Base-by-base conservation (phyloP, 176 grass and related monocot species). In the Aegilops speltoides region DNA sequence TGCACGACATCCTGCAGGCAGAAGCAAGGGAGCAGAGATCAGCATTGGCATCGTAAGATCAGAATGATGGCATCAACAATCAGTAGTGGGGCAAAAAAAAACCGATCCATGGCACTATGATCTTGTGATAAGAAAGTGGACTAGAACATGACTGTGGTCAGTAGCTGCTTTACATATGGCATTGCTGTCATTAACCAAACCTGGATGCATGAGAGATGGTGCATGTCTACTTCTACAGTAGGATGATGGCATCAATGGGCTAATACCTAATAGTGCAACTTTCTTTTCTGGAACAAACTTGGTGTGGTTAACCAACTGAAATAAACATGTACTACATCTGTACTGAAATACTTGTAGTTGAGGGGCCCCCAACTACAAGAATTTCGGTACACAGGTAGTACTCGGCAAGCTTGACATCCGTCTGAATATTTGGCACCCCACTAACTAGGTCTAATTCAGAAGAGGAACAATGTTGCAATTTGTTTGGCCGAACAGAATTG, bases 1-100 rank as follows among this genome's bases (percentile, higher is more conserved):
- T 71, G 68, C 68, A 71, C 10, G 68, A 40, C 68, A 40, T 71
- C 34, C 68, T 71, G 68, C 68, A 71, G 68, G 20, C 33, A 71
- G 7, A 11, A 71, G 7, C 34, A 71, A 12, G 34, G 68, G 20
- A 71, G 33, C 1, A 71, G 36, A 40, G 2, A 28, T 75, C 40
- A 6, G 6, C 41, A 48, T 23, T 48, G 40, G 23, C 23, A 46
- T 28, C 0, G 1, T 71, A n/a, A 12, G 0, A 11, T 71, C 31
- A 34, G 33, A 36, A 63, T 4, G 61, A 31, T 33, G 15, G 29
- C 14, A 1, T 14, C 65, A 68, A 33, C 17, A 24, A 48, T 0
- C 45, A 48, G 45, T 48, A 48, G 13, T 15, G 60, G 64, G 29
- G 64, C 64, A 66, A 66, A 66, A 66, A 25, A 65, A 29, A 29